A percentile compares a stretch with the other conserved stretches of the same genome.
These are phyloP conservation scores for Cantharellus anzutake DNA, from an alignment of 768 basidiomycete species.

Conservation along the genomic window DNA sequence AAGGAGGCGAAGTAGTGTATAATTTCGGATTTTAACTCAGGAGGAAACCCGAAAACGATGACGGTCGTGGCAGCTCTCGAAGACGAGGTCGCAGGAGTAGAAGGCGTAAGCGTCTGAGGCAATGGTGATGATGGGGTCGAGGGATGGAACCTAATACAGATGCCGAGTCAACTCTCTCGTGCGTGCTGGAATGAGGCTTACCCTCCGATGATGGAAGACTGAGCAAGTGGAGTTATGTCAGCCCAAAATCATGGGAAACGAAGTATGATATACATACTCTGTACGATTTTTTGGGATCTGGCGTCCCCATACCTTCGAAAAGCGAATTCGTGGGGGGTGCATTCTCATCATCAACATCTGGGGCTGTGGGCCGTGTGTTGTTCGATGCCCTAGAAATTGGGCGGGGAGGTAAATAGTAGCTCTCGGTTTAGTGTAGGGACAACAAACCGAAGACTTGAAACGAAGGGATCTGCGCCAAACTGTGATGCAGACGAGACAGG, in stretches of 20 bases:
- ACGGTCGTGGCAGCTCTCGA: constrained; percentile 26
- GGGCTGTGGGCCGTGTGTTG: neutral
- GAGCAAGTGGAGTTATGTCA: constrained; percentile 3
- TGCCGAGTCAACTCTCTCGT: constrained; percentile 14
- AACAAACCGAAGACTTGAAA: neutral
- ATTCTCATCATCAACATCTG: constrained; percentile 35
- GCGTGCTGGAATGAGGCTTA: neutral
- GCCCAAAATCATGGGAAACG: neutral
- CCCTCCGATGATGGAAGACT: neutral
- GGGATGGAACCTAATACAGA: constrained; percentile 2
- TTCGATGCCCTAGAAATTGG: neutral
- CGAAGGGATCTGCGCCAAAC: constrained; percentile 2
- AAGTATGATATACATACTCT: neutral
- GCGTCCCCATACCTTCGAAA: constrained; percentile 26
- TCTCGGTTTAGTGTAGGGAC: neutral
- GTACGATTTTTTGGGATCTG: constrained; percentile 21
- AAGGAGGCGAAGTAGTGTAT: constrained; percentile 19
- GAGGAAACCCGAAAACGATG: constrained; percentile 77
- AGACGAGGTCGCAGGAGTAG: constrained; percentile 13
- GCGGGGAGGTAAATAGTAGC: neutral
- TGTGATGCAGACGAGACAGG: neutral
- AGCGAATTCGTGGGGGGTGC: constrained; percentile 63
- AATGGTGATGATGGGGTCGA: constrained; percentile 9
- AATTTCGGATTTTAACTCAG: constrained; percentile 45
- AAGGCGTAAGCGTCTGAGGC: constrained; percentile 20